Evolutionary conservation across 169 alveolate genomes (phyloP).

Genomic region (Plasmodium ovale): DNA sequence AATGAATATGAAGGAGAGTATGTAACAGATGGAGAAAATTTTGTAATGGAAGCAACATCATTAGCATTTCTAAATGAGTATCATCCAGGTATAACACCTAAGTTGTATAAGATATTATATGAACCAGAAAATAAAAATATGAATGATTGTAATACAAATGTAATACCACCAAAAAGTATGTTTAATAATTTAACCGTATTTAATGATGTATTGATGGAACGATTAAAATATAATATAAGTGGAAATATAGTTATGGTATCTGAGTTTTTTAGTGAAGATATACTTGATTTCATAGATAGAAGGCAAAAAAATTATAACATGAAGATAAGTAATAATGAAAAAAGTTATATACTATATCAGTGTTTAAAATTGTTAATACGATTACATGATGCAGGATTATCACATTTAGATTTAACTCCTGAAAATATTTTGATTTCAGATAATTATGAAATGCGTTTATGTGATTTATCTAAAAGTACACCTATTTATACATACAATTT

Average conservation of each 20-base stretch:
- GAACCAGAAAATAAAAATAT: conserved; percentile 57
- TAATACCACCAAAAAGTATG: conserved; percentile 17
- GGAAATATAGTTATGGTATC: conserved; percentile 82
- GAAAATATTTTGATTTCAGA: conserved; percentile 85
- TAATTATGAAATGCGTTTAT: conserved; percentile 79
- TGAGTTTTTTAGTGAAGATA: conserved; percentile 80
- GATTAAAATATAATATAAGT: conserved; percentile 65
- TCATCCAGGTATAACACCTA: conserved; percentile 81
- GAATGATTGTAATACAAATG: not conserved
- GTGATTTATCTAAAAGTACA: conserved; percentile 87
- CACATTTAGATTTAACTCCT: conserved; percentile 88
- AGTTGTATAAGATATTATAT: conserved; percentile 79
- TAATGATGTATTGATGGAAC: conserved; percentile 37
- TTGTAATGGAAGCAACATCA: conserved; percentile 88
- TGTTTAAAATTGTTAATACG: conserved; percentile 76
- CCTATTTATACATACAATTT: conserved; percentile 82
- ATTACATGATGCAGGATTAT: conserved; percentile 84
- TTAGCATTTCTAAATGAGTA: conserved; percentile 79
- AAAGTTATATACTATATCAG: conserved; percentile 79
- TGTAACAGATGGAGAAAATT: conserved; percentile 88
- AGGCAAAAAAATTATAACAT: conserved; percentile 71
- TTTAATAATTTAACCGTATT: conserved; percentile 52
- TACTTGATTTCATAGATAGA: conserved; percentile 79
- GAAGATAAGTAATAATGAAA: conserved; percentile 79
- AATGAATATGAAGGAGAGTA: conserved; percentile 84